phyloP scores from a whole-genome alignment of 129 eudicot species.

The Chrysanthemum seticuspe region DNA sequence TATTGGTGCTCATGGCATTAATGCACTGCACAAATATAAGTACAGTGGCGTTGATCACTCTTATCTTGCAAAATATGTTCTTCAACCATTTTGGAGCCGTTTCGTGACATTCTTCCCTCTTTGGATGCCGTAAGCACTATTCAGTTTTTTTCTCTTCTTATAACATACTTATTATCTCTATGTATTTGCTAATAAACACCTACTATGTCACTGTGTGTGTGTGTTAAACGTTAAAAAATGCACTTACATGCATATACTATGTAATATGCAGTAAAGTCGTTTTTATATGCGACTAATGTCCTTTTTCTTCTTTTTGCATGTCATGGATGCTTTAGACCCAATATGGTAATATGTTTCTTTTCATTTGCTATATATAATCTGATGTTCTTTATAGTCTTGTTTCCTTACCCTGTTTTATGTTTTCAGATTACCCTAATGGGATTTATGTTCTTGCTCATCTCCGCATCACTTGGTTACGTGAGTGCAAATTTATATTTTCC shows the following conservation, averaged over 20 bases:
- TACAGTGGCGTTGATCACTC: constrained; percentile 99
- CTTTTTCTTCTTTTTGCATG: constrained; percentile 39
- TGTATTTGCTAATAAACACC: constrained; percentile 5
- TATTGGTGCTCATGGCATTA: constrained; percentile 84
- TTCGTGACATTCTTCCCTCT: constrained; percentile 84
- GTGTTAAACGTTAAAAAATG: neutral
- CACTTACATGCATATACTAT: too few species aligned
- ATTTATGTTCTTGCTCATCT: constrained; percentile 76
- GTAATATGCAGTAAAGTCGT: neutral
- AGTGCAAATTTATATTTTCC: constrained; percentile 37
- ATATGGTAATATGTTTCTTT: constrained; percentile 59
- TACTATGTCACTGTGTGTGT: neutral
- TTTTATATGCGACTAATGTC: constrained; percentile 29
- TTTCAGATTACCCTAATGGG: constrained; percentile 90
- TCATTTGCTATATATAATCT: constrained; percentile 17
- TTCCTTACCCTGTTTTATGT: constrained; percentile 24
- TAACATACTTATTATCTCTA: neutral
- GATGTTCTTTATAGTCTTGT: constrained; percentile 3
- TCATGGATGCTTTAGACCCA: constrained; percentile 72
- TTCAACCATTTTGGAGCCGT: constrained; percentile 93
- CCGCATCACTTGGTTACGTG: constrained; percentile 94
- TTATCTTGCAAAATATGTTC: constrained; percentile 68
- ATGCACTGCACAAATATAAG: constrained; percentile 75
- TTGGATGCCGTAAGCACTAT: constrained; percentile 96
- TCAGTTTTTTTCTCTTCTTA: neutral